phyloP scores from a whole-genome alignment of 2,329 filamentous ascomycete genomes.

The Cordyceps cicadae region DNA sequence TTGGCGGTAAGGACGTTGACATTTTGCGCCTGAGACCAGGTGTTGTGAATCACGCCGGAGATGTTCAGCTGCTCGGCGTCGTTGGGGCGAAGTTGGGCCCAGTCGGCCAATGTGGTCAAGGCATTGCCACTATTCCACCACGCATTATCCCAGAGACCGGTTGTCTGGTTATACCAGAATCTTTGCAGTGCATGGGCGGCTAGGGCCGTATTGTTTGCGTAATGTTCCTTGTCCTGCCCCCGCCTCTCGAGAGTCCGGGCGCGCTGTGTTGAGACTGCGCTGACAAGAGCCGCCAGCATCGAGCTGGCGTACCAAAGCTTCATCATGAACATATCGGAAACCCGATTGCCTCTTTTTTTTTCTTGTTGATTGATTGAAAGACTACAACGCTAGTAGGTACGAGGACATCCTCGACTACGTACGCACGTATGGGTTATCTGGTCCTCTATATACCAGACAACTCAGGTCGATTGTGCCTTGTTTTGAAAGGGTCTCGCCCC shows the following conservation, averaged over 20 bases:
- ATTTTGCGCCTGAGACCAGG: constrained; percentile 37
- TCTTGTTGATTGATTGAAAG: background rate
- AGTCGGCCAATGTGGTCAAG: constrained; percentile 54
- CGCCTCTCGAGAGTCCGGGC: background rate
- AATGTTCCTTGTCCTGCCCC: background rate
- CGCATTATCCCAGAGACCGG: constrained; percentile 55
- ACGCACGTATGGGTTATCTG: background rate
- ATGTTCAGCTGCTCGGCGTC: constrained; percentile 32
- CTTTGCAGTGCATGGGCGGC: background rate
- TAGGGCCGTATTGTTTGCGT: background rate
- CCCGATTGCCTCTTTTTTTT: background rate
- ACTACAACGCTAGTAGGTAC: background rate
- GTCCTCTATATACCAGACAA: too few species aligned
- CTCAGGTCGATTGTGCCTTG: too few species aligned
- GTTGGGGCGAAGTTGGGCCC: constrained; percentile 27
- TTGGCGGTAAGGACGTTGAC: constrained; percentile 31
- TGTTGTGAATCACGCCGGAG: constrained; percentile 34
- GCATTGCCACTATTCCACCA: constrained; percentile 71
- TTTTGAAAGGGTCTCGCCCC: too few species aligned
- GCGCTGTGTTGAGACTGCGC: background rate
- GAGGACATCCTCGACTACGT: background rate
- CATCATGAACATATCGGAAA: background rate
- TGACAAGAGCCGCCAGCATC: background rate
- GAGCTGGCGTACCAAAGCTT: background rate
- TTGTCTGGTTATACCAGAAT: constrained; percentile 49